Percentiles rank a stretch among this genome's conserved stretches.
phyloP scores from a whole-genome alignment of 2,329 filamentous ascomycete genomes.

The Dactylonectria estremocensis region DNA sequence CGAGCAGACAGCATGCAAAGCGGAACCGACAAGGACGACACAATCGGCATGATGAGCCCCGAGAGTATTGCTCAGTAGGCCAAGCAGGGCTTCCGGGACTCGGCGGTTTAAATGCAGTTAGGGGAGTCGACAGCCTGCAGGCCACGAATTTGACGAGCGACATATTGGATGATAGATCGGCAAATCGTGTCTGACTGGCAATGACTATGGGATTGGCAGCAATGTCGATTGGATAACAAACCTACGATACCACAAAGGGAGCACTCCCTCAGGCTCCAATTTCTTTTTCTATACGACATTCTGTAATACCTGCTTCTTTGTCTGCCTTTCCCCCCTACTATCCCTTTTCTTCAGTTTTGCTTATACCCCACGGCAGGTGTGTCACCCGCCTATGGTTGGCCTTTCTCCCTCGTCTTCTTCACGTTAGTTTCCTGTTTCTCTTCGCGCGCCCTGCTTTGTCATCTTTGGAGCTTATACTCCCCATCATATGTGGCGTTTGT shows the following conservation, averaged over 20 bases:
- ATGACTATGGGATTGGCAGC: conserved; percentile 15
- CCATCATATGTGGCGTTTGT: conserved; percentile 37
- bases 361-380: conserved; percentile 35
- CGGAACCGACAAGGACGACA: conserved; percentile 75
- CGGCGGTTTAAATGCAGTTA: conserved; percentile 1
- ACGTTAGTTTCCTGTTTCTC: neutral
- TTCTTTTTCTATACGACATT: conserved; percentile 36
- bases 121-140: neutral
- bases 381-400: conserved; percentile 32
- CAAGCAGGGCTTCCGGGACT: conserved; percentile 38
- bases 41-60: conserved; percentile 86
- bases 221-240: conserved; percentile 19
- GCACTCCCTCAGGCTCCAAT: conserved; percentile 17
- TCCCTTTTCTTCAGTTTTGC: conserved; percentile 24
- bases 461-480: conserved; percentile 26
- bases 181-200: conserved; percentile 4
- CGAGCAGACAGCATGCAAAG: conserved; percentile 71
- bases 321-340: conserved; percentile 25
- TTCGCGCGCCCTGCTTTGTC: conserved; percentile 17
- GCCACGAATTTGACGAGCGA: conserved; percentile 1
- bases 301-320: conserved; percentile 41
- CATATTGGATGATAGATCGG: conserved; percentile 14
- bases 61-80: conserved; percentile 76
- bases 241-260: conserved; percentile 14
- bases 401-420: conserved; percentile 25